Evolutionary conservation across 495 filamentous ascomycete genomes (phyloP).

Genomic region (Podospora bellae-mahoneyi): DNA sequence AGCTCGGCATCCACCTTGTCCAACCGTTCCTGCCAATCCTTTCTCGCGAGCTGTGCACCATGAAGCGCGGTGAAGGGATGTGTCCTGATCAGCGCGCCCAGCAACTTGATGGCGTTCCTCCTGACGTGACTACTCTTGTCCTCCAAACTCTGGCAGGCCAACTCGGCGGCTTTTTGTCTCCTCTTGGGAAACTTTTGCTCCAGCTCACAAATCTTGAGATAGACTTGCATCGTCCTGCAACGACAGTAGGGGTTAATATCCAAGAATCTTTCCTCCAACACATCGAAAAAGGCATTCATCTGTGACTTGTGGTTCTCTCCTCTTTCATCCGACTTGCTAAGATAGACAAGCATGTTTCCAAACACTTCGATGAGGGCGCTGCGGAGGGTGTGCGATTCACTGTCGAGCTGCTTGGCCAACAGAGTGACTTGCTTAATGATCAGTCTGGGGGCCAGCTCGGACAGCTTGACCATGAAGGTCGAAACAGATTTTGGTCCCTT

Average conservation of each 20-base stretch:
- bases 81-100: conserved; percentile 81
- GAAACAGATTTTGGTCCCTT: conserved; percentile 97
- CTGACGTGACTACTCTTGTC: conserved; percentile 98
- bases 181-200: conserved; percentile 94
- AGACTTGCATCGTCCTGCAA: conserved; percentile 88
- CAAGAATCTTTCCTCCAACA: conserved; percentile 91
- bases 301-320: conserved; percentile 89
- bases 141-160: conserved; percentile 83
- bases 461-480: conserved; percentile 91
- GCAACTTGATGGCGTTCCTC: conserved; percentile 89
- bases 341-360: conserved; percentile 88
- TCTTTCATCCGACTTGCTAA: conserved; percentile 86
- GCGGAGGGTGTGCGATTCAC: conserved; percentile 93
- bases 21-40: conserved; percentile 78
- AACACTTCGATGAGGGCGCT: conserved; percentile 96
- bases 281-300: conserved; percentile 94
- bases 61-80: conserved; percentile 93
- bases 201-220: conserved; percentile 83
- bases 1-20: conserved; percentile 79
- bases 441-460: conserved; percentile 84
- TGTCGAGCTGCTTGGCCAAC: conserved; percentile 88
- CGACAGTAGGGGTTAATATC: conserved; percentile 97
- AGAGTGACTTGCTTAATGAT: conserved; percentile 97
- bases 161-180: conserved; percentile 76
- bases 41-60: conserved; percentile 75